Conservation (phyloP, 1,284 basidiomycete species). For the Ganoderma multipileum region DNA sequence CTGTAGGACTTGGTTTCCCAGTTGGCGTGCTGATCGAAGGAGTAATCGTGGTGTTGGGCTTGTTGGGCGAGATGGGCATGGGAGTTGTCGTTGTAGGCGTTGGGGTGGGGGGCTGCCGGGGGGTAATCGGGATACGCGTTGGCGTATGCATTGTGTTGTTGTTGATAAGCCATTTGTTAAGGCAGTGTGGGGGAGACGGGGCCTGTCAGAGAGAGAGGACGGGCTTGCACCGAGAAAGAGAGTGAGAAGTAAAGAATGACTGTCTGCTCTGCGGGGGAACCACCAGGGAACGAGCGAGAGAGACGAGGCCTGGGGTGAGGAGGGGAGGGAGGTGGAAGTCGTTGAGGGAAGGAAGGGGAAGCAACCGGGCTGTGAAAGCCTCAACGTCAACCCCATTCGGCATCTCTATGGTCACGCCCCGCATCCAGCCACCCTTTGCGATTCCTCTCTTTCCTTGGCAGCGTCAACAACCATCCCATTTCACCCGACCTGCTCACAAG, state of each 20-base stretch:
- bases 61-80: slow-evolving; percentile 39
- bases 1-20: slow-evolving; percentile 76
- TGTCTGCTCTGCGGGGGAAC: slow-evolving; percentile 32
- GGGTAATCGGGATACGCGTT: slow-evolving; percentile 44
- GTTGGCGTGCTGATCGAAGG: slow-evolving; percentile 49
- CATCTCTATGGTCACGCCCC: neutral
- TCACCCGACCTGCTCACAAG: neutral
- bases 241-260: slow-evolving; percentile 26
- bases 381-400: neutral
- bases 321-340: slow-evolving; percentile 17
- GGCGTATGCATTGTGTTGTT: slow-evolving; percentile 53
- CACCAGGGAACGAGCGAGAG: slow-evolving; percentile 32
- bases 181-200: slow-evolving; percentile 1
- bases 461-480: neutral
- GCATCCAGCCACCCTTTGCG: neutral
- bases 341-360: slow-evolving; percentile 14
- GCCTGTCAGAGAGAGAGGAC: slow-evolving; percentile 11
- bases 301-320: slow-evolving; percentile 25
- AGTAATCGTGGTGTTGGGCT: slow-evolving; percentile 31
- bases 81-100: slow-evolving; percentile 35
- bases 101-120: slow-evolving; percentile 24
- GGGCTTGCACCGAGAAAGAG: slow-evolving; percentile 21
- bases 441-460: neutral
- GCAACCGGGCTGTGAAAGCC: slow-evolving; percentile 14
- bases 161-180: slow-evolving; percentile 61